Evolutionary conservation across 1,139 yeast genomes (phyloP).

Genomic region (Geotrichum siamense): DNA sequence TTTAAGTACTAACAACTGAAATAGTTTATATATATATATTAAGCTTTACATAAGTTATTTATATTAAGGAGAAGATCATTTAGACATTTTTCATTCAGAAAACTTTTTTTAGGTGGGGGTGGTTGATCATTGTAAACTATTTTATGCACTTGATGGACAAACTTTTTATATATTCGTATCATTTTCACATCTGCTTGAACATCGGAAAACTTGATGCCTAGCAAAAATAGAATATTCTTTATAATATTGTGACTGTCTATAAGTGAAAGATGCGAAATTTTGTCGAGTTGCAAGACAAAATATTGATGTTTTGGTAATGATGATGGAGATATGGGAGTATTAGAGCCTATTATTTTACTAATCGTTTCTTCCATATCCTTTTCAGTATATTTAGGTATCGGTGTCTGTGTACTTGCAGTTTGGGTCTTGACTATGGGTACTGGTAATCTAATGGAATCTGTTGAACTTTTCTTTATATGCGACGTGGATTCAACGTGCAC

Average conservation of each 20-base stretch:
- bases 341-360: not conserved
- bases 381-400: not conserved
- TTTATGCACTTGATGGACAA: slow-evolving; percentile 1
- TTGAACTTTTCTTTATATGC: too few relatives aligned
- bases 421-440: not conserved
- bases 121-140: slow-evolving; percentile 1
- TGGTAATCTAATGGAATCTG: not conserved
- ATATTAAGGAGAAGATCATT: slow-evolving; percentile 1
- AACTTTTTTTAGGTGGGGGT: not conserved
- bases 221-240: slow-evolving; percentile 1
- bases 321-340: slow-evolving; percentile 1
- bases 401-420: not conserved
- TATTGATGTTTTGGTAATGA: not conserved
- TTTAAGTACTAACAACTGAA: too few relatives aligned
- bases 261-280: not conserved
- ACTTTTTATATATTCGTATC: not conserved
- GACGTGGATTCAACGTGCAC: not conserved
- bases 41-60: not conserved
- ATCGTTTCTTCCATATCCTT: not conserved
- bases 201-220: not conserved
- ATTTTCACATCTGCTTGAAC: not conserved
- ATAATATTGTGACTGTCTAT: slow-evolving; percentile 2
- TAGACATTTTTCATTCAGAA: slow-evolving; percentile 3
- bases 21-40: not conserved
- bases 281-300: not conserved